Evolutionary conservation across 192 early-diverging fungal genomes (phyloP).

Genomic region (Backusella australiensis): DNA sequence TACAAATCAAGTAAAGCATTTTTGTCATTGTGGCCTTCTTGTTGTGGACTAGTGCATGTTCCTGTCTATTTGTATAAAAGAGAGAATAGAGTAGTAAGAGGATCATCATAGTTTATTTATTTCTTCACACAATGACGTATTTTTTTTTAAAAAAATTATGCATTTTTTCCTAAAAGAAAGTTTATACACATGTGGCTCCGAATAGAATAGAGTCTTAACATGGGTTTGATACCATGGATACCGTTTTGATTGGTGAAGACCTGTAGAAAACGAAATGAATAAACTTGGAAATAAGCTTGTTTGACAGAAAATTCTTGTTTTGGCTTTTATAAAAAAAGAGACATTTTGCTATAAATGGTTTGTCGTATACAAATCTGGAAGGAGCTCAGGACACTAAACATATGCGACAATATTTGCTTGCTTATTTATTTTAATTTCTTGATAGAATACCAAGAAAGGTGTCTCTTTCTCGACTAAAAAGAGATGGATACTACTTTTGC

Average conservation of each 20-base stretch:
- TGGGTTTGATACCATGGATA: neutral
- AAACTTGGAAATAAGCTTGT: neutral
- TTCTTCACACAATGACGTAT: neutral
- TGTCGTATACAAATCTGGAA: neutral
- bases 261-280: neutral
- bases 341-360: neutral
- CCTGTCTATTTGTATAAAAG: neutral
- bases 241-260: neutral
- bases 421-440: neutral
- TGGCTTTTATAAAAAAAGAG: neutral
- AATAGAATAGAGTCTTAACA: neutral
- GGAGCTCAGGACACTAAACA: neutral
- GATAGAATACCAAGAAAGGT: neutral
- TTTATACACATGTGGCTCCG: neutral
- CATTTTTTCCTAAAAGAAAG: neutral
- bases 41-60: neutral
- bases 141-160: neutral
- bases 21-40: neutral
- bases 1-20: neutral
- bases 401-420: no score
- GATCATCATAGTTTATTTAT: neutral
- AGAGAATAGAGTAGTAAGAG: neutral
- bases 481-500: neutral
- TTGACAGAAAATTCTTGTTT: neutral
- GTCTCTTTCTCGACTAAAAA: neutral